Conservation (phyloP, 257 asterid species). For the Datura wrightii region DNA sequence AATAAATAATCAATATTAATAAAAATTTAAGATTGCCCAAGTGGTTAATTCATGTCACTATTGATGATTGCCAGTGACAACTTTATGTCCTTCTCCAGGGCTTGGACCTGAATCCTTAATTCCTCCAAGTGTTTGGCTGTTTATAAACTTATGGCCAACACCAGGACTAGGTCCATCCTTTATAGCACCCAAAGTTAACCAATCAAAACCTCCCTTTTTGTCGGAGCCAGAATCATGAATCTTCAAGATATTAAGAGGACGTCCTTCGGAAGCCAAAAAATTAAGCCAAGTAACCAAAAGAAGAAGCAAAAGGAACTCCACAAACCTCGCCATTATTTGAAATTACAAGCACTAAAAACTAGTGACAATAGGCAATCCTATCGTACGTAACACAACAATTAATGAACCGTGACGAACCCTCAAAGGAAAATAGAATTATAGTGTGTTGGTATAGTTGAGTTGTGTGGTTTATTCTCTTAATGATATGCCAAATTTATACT, state of each 20-base stretch:
- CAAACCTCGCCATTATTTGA: background rate
- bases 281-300: conserved; percentile 36
- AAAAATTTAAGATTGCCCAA: background rate
- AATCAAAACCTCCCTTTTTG: background rate
- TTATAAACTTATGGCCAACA: background rate
- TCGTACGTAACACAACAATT: background rate
- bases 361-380: no score
- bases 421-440: background rate
- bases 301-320: background rate
- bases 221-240: no score
- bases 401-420: background rate
- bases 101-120: conserved; percentile 35
- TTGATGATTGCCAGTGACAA: background rate
- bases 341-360: background rate
- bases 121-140: conserved; percentile 3
- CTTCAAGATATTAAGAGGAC: conserved; percentile 39
- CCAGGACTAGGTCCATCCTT: conserved; percentile 33
- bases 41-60: background rate
- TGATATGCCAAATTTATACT: conserved; percentile 21
- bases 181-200: conserved; percentile 21
- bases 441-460: background rate
- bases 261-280: conserved; percentile 38
- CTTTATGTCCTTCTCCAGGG: conserved; percentile 34
- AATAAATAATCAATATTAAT: background rate
- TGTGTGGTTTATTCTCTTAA: background rate